Evolutionary conservation across 805 yeast genomes (phyloP), one percentile per base, ranked within the genome.

Genomic region (Yamadazyma insecticola): DNA sequence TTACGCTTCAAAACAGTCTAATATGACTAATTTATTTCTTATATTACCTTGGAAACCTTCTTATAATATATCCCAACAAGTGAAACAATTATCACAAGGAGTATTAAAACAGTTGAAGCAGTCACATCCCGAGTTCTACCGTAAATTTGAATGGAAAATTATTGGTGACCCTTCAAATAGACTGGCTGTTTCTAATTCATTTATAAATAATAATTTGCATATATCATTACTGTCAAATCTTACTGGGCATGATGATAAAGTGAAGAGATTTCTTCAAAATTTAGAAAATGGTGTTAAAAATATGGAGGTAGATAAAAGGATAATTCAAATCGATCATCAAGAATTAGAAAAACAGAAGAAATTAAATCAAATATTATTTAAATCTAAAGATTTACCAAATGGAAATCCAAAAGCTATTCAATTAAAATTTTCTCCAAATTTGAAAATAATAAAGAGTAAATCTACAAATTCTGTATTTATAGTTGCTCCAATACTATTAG

Each of bases 1-100:
- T 16, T 36, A 24, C 28, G 25, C 32, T 9, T 18, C 24, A 13
- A 33, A 28, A 18, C 33, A 32, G 23, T 14, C 15, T 16, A 32
- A 34, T 10, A 35, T 35, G 40, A 19, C 22, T 1, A 12, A 27
- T n/a, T 15, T 34, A 6, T 41, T 24, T 20, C 7, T 33, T 6
- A 26, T 17, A 13, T 19, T 37, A 7, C 29, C 37, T 6, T 35
- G 38, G 39, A 36, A 22, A 19, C 40, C 40, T 8, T 7, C 35
- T 2, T 16, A 8, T 17, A 13, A 27, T 4, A 24, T 25, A 5
- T 2, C 25, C 13, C 13, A 24, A 6, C 22, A 25, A 10, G 13
- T 40, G 6, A 22, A 27, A 11, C 14, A 13, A 2, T 15, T 34
- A 5, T 24, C 39, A 12, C 12, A 26, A 12, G 10, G 21, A 2